These are phyloP conservation scores for Podospora didyma DNA, from an alignment of 495 filamentous ascomycete species.

Conservation along the genomic window DNA sequence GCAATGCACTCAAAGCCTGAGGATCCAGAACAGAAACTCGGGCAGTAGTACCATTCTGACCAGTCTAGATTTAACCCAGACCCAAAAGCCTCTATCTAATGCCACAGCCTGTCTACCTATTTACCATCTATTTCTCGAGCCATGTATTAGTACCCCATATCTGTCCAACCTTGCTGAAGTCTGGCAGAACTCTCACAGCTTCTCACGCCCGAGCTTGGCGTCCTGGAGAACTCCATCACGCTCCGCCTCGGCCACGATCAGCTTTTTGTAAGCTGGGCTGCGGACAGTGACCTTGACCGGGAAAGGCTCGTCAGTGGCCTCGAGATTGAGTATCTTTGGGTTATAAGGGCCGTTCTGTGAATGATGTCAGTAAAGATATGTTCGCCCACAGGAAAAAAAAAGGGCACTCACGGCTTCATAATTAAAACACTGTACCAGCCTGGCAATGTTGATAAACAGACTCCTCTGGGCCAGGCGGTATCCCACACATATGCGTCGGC, in stretches of 20 bases:
- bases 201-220: neutral
- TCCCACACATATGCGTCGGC: conserved; percentile 42
- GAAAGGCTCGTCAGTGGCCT: conserved; percentile 9
- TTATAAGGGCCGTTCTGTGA: conserved; percentile 6
- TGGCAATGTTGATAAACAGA: conserved; percentile 42
- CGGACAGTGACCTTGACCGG: conserved; percentile 9
- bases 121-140: no score
- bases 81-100: no score
- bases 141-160: no score
- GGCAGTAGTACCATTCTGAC: no score
- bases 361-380: conserved; percentile 7
- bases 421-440: conserved; percentile 43
- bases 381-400: neutral
- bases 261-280: neutral
- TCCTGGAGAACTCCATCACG: neutral
- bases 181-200: no score
- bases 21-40: no score
- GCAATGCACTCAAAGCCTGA: no score
- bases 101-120: no score
- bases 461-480: conserved; percentile 39
- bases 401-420: conserved; percentile 8
- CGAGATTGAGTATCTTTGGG: conserved; percentile 3
- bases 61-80: no score
- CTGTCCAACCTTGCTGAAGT: no score
- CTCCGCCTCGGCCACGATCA: neutral